These are phyloP conservation scores for Nevesoporus exiguus DNA, from an alignment of 768 basidiomycete genomes.

Conservation along the genomic window DNA sequence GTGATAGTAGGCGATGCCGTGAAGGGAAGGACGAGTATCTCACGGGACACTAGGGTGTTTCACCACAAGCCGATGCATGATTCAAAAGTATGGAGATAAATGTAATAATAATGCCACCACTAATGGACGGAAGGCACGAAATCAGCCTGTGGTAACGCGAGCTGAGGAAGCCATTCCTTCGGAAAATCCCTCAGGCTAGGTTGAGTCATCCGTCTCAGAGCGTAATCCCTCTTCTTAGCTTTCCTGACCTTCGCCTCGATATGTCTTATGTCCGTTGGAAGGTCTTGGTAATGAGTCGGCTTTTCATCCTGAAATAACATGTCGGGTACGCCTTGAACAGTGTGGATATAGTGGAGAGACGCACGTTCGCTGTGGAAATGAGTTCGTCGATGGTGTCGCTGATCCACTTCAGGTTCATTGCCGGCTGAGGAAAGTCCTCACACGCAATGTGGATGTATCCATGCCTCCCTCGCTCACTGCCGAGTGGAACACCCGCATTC, in stretches of 20 bases:
- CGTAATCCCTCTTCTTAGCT: slow-evolving; percentile 69
- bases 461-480: slow-evolving; percentile 47
- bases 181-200: slow-evolving; percentile 82
- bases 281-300: slow-evolving; percentile 44
- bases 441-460: slow-evolving; percentile 91
- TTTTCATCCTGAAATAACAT: slow-evolving; percentile 33
- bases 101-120: slow-evolving; percentile 11
- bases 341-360: slow-evolving; percentile 30
- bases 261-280: slow-evolving; percentile 84
- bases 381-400: slow-evolving; percentile 81
- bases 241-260: slow-evolving; percentile 68
- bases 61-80: slow-evolving; percentile 1
- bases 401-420: slow-evolving; percentile 94
- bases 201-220: slow-evolving; percentile 49
- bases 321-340: slow-evolving; percentile 12
- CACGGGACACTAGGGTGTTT: background rate
- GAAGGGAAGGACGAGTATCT: background rate
- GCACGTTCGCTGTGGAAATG: slow-evolving; percentile 79
- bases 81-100: background rate
- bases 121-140: background rate
- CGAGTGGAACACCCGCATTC: slow-evolving; percentile 54
- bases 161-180: slow-evolving; percentile 70
- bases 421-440: slow-evolving; percentile 77
- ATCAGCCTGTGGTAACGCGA: slow-evolving; percentile 4
- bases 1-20: background rate